Percentiles rank a stretch among this genome's conserved stretches.
phyloP scores from a whole-genome alignment of 2,329 filamentous ascomycete species.

The Pyrenophora graminea region DNA sequence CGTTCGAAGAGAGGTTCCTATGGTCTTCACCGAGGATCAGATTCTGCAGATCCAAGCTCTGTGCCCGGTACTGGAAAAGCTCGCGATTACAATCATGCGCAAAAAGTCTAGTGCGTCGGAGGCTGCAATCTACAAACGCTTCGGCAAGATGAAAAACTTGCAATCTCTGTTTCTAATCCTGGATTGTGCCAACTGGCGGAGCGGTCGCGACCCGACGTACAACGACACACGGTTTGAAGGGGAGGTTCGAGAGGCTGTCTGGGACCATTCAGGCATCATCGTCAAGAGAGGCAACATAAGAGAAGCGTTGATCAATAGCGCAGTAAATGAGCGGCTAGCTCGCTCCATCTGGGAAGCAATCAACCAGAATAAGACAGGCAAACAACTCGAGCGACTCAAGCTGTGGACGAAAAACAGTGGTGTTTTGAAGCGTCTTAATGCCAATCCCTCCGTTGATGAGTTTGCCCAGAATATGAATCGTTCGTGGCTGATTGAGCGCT shows the following conservation, averaged over 20 bases:
- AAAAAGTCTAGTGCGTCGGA: conserved; percentile 22
- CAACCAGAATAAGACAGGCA: conserved; percentile 19
- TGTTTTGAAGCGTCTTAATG: background rate
- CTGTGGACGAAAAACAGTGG: conserved; percentile 22
- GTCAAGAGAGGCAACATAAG: background rate
- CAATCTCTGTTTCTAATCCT: conserved; percentile 18
- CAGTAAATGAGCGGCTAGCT: conserved; percentile 27
- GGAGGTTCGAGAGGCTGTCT: background rate
- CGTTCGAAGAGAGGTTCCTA: background rate
- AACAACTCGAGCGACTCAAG: conserved; percentile 22
- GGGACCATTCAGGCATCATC: background rate
- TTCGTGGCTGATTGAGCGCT: conserved; percentile 28
- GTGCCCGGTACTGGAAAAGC: conserved; percentile 17
- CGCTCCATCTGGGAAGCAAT: conserved; percentile 25
- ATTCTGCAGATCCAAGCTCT: conserved; percentile 19
- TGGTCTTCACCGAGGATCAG: conserved; percentile 20
- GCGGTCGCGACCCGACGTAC: background rate
- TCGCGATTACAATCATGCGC: conserved; percentile 23
- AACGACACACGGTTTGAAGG: background rate
- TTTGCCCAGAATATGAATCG: conserved; percentile 13
- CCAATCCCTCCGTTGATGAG: background rate
- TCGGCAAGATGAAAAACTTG: conserved; percentile 18
- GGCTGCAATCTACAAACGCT: conserved; percentile 22
- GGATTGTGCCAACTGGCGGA: background rate
- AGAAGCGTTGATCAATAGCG: conserved; percentile 10